These are phyloP conservation scores for Citrullus colocynthis DNA, from an alignment of 306 rosid species.

Conservation along the genomic window DNA sequence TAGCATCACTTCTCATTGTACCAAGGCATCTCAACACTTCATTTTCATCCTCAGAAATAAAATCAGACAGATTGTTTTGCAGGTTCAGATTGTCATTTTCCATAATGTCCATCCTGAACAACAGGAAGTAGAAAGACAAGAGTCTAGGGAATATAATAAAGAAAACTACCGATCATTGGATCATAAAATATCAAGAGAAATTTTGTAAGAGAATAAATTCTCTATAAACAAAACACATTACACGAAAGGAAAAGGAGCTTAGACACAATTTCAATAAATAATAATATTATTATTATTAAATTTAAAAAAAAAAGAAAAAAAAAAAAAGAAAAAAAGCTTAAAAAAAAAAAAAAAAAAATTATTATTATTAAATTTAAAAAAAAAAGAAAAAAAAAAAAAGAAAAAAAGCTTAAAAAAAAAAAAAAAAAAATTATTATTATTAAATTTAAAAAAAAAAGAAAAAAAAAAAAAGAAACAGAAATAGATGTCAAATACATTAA, in stretches of 20 bases:
- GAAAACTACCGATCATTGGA: neutral
- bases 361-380: no score
- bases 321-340: neutral
- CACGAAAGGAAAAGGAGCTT: neutral
- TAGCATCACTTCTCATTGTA: neutral
- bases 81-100: conserved; percentile 12
- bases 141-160: neutral
- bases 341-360: neutral
- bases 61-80: conserved; percentile 3
- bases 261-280: neutral
- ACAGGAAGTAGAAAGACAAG: neutral
- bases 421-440: neutral
- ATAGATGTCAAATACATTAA: neutral
- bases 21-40: conserved; percentile 9
- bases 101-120: conserved; percentile 3
- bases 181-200: neutral
- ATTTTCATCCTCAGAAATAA: conserved; percentile 1
- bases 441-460: no score
- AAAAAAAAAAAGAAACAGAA: neutral
- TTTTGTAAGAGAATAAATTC: neutral
- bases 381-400: neutral
- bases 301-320: neutral
- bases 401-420: neutral
- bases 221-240: neutral
- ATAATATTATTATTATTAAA: no score